A percentile compares a stretch with the other conserved stretches of the same genome.
phyloP scores from a whole-genome alignment of 305 asterid genomes.

The Ilex paraguariensis region DNA sequence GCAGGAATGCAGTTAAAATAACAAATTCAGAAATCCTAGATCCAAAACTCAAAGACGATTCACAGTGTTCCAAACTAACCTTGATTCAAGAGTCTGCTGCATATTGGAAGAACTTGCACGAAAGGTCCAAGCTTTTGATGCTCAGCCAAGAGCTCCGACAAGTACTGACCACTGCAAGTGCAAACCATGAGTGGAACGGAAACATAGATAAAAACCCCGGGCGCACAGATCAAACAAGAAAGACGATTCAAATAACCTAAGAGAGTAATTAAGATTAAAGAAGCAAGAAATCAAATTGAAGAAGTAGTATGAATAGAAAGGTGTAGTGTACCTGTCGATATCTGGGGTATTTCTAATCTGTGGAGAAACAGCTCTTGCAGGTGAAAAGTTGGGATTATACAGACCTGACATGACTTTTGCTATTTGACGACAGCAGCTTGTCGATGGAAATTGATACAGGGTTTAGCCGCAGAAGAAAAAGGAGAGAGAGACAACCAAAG shows the following conservation, averaged over 20 bases:
- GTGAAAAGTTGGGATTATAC: constrained; percentile 80
- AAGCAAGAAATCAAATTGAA: background rate
- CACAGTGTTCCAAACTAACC: constrained; percentile 23
- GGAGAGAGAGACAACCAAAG: constrained; percentile 13
- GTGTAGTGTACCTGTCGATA: constrained; percentile 55
- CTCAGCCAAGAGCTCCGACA: constrained; percentile 84
- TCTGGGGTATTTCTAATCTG: constrained; percentile 69
- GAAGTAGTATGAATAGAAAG: background rate
- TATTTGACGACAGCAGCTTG: background rate
- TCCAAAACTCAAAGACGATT: constrained; percentile 25
- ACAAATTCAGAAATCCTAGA: constrained; percentile 25
- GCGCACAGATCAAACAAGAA: background rate
- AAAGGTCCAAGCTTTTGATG: constrained; percentile 93
- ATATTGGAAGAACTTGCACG: constrained; percentile 80
- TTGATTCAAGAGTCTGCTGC: constrained; percentile 83
- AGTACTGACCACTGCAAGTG: constrained; percentile 56
- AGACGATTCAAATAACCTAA: background rate
- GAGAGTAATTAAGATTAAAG: background rate
- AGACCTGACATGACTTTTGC: constrained; percentile 62
- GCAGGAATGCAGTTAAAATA: constrained; percentile 15
- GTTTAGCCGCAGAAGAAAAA: constrained; percentile 10
- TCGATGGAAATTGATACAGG: constrained; percentile 9
- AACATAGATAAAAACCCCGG: constrained; percentile 1
- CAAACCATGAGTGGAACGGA: background rate
- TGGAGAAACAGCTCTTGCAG: constrained; percentile 87